Evolutionary conservation across 441 rosid genomes (phyloP).

Genomic region (Brassica hybrid): DNA sequence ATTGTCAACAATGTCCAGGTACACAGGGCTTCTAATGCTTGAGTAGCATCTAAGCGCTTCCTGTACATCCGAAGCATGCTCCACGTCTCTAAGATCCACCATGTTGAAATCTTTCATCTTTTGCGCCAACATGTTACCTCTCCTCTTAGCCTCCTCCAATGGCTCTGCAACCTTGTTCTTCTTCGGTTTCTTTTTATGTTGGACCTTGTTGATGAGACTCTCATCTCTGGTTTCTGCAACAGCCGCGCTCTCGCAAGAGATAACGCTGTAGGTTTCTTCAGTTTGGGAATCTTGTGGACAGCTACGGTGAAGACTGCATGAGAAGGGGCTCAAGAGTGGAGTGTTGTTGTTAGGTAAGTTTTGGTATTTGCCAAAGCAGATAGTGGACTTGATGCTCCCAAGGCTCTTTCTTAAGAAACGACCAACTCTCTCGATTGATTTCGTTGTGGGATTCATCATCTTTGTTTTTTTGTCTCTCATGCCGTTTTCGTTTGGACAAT

Average conservation of each 20-base stretch:
- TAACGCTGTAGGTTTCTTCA: slow-evolving; percentile 42
- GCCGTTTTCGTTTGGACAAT: slow-evolving; percentile 15
- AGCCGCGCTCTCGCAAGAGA: slow-evolving; percentile 41
- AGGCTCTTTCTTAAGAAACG: slow-evolving; percentile 58
- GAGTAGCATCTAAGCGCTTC: slow-evolving; percentile 90
- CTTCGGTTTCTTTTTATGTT: slow-evolving; percentile 41
- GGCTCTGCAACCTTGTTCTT: slow-evolving; percentile 43
- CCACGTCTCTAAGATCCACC: slow-evolving; percentile 73
- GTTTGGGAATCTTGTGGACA: slow-evolving; percentile 40
- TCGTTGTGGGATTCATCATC: slow-evolving; percentile 60
- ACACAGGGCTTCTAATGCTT: slow-evolving; percentile 79
- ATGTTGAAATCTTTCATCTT: slow-evolving; percentile 87
- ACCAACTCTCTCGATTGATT: slow-evolving; percentile 64
- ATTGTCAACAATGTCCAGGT: slow-evolving; percentile 80
- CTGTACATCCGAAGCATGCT: slow-evolving; percentile 75
- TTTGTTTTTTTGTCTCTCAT: slow-evolving; percentile 18
- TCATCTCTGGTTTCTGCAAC: slow-evolving; percentile 16
- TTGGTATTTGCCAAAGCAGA: slow-evolving; percentile 55
- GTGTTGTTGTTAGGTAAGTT: slow-evolving; percentile 57
- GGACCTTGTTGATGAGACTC: slow-evolving; percentile 31
- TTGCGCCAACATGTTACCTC: slow-evolving; percentile 55
- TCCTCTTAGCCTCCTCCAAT: slow-evolving; percentile 33
- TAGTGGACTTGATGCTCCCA: slow-evolving; percentile 54
- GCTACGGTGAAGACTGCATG: slow-evolving; percentile 46
- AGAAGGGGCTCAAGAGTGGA: slow-evolving; percentile 56